A percentile compares a stretch with the other conserved stretches of the same genome.
Conservation (phyloP, 1,284 basidiomycete species). For the Amylostereum areolatum region DNA sequence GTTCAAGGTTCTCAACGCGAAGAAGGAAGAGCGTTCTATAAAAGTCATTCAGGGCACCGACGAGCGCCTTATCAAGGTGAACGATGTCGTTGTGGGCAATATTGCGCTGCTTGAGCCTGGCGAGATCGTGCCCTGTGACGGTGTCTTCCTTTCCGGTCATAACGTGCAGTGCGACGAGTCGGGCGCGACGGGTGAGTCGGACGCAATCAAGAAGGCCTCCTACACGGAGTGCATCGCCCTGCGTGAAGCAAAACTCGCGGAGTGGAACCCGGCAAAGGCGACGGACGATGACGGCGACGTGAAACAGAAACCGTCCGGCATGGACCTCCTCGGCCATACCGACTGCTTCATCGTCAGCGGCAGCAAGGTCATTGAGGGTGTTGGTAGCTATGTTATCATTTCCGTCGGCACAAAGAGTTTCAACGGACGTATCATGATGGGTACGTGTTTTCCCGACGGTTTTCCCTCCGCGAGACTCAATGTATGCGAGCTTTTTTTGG, state of each 20-base stretch:
- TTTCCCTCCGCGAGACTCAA: too few relatives aligned
- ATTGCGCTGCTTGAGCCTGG: conserved; percentile 90
- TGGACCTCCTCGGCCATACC: conserved; percentile 45
- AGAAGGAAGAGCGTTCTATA: conserved; percentile 92
- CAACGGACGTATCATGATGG: conserved; percentile 96
- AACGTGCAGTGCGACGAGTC: conserved; percentile 97
- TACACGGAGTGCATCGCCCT: conserved; percentile 72
- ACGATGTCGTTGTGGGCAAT: conserved; percentile 93
- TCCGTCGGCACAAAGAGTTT: conserved; percentile 91
- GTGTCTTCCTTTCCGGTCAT: conserved; percentile 89
- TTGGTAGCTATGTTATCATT: conserved; percentile 89
- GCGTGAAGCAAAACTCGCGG: conserved; percentile 13
- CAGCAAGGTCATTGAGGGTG: conserved; percentile 93
- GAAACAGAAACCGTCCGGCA: conserved; percentile 6
- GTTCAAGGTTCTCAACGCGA: conserved; percentile 88
- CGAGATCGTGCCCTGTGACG: conserved; percentile 94
- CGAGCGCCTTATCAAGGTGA: conserved; percentile 79
- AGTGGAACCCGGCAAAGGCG: too few relatives aligned
- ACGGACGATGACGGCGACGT: too few relatives aligned
- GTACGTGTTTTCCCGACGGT: too few relatives aligned
- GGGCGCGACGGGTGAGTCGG: conserved; percentile 93
- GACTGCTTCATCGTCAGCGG: conserved; percentile 95
- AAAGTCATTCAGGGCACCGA: conserved; percentile 86
- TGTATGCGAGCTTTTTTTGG: too few relatives aligned
- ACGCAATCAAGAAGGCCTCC: conserved; percentile 86